phyloP scores from a whole-genome alignment of 371 early-diverging fungal species.

The Funneliformis caledonium region DNA sequence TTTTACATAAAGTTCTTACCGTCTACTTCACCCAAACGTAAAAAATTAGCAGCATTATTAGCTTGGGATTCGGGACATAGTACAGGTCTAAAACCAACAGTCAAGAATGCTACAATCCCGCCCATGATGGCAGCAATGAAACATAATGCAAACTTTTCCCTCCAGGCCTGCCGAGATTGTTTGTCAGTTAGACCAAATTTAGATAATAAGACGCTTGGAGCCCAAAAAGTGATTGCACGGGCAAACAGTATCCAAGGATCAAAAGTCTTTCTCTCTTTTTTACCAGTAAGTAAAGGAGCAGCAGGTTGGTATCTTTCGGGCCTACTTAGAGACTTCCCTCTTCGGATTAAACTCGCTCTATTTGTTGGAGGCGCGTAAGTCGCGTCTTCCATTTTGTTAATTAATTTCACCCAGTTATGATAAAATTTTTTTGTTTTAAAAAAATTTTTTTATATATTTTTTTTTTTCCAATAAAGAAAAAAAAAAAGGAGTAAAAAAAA shows the following conservation, averaged over 20 bases:
- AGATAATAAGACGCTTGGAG: slow-evolving; percentile 65
- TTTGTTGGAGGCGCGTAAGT: slow-evolving; percentile 33
- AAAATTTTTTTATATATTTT: background rate
- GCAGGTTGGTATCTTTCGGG: slow-evolving; percentile 76
- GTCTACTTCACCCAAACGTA: slow-evolving; percentile 15
- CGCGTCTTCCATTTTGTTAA: background rate
- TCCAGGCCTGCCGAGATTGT: slow-evolving; percentile 86
- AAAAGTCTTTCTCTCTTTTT: slow-evolving; percentile 58
- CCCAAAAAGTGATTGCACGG: slow-evolving; percentile 78
- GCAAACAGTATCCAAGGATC: slow-evolving; percentile 79
- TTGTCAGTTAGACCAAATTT: slow-evolving; percentile 55
- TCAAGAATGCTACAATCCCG: slow-evolving; percentile 65
- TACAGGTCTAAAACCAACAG: slow-evolving; percentile 59
- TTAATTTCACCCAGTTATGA: background rate
- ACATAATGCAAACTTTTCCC: slow-evolving; percentile 86
- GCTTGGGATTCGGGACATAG: slow-evolving; percentile 56
- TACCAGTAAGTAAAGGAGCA: slow-evolving; percentile 70
- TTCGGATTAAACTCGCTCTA: slow-evolving; percentile 57
- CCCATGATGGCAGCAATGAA: slow-evolving; percentile 72
- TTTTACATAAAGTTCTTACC: background rate
- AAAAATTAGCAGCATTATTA: slow-evolving; percentile 36
- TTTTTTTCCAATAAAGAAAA: too few species aligned
- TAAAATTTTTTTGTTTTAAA: background rate
- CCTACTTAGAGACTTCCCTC: slow-evolving; percentile 74
- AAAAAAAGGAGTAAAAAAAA: too few species aligned